These are phyloP conservation scores for Novymonas esmeraldas DNA, from an alignment of 208 protist species.

Conservation along the genomic window DNA sequence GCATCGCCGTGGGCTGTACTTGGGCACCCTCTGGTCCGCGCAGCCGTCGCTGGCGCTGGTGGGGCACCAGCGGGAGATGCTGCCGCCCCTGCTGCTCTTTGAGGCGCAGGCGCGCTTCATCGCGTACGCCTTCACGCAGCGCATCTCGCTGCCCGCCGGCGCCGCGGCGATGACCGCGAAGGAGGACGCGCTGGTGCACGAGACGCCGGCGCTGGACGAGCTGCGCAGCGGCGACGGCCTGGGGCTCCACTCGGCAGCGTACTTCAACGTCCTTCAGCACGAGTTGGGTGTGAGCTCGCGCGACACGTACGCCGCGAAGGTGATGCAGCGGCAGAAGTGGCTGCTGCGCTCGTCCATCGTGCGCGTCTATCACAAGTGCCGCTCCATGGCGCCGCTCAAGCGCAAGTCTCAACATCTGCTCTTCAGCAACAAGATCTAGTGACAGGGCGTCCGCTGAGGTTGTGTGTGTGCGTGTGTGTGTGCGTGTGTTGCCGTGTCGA, in stretches of 20 bases:
- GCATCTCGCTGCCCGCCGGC: constrained; percentile 47
- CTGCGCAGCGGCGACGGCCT: constrained; percentile 48
- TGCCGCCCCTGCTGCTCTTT: constrained; percentile 85
- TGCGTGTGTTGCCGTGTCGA: too few relatives aligned
- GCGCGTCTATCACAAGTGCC: constrained; percentile 72
- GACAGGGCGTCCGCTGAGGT: too few relatives aligned
- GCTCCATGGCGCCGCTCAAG: constrained; percentile 85
- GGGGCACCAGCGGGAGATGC: constrained; percentile 70
- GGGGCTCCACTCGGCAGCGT: constrained; percentile 78
- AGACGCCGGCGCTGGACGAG: constrained; percentile 40
- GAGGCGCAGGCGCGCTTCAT: constrained; percentile 88
- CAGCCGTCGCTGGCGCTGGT: constrained; percentile 82
- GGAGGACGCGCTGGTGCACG: constrained; percentile 43
- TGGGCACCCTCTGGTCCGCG: constrained; percentile 68
- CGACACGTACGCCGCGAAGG: constrained; percentile 73
- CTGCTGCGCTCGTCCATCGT: constrained; percentile 61
- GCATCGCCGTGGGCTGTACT: constrained; percentile 55
- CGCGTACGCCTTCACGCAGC: constrained; percentile 76
- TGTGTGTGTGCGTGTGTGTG: not conserved
- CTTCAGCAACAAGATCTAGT: constrained; percentile 87
- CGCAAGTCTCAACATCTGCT: constrained; percentile 87
- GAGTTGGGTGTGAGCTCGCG: constrained; percentile 72
- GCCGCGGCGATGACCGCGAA: constrained; percentile 27
- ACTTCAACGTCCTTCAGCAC: constrained; percentile 87
- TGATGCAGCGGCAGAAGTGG: constrained; percentile 74